Conservation (phyloP, 176 grass and related monocot species). For the Oryza officinalis region DNA sequence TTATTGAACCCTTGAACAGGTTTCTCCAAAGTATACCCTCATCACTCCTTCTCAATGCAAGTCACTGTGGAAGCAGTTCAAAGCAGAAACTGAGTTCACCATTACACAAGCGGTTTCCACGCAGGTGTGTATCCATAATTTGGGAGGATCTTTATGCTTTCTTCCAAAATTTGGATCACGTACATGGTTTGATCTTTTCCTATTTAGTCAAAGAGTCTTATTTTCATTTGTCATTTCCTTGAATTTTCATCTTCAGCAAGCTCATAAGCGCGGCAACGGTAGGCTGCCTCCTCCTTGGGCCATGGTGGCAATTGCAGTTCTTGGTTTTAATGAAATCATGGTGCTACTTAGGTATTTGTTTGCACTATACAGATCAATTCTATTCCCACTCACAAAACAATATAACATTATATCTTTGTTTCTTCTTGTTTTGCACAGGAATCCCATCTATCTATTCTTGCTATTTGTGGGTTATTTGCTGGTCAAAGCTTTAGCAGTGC, state of each 20-base stretch:
- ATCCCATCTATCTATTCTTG: constrained; percentile 76
- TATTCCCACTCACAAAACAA: not conserved
- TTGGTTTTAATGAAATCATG: constrained; percentile 99
- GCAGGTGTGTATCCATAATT: constrained; percentile 53
- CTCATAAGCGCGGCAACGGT: constrained; percentile 60
- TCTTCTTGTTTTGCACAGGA: constrained; percentile 61
- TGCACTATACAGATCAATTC: not conserved
- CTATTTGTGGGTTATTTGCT: constrained; percentile 77
- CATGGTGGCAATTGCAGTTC: constrained; percentile 69
- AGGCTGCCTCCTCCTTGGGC: constrained; percentile 88
- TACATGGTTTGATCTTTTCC: not conserved
- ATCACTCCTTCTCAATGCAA: constrained; percentile 90
- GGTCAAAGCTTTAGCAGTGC: constrained; percentile 65
- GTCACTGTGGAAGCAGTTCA: constrained; percentile 82
- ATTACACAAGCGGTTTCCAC: constrained; percentile 83
- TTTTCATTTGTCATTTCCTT: constrained; percentile 29
- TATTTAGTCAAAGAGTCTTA: constrained; percentile 8
- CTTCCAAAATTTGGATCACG: not conserved
- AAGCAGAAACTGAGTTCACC: constrained; percentile 73
- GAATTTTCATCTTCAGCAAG: constrained; percentile 60
- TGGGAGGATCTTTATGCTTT: not conserved
- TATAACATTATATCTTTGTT: constrained; percentile 27
- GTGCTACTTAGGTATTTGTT: constrained; percentile 39
- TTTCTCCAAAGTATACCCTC: constrained; percentile 63
- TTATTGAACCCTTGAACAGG: constrained; percentile 40